A percentile compares a stretch with the other conserved stretches of the same genome.
Evolutionary conservation across 345 rosid genomes (phyloP).

Genomic region (Hypericum androsaemum): DNA sequence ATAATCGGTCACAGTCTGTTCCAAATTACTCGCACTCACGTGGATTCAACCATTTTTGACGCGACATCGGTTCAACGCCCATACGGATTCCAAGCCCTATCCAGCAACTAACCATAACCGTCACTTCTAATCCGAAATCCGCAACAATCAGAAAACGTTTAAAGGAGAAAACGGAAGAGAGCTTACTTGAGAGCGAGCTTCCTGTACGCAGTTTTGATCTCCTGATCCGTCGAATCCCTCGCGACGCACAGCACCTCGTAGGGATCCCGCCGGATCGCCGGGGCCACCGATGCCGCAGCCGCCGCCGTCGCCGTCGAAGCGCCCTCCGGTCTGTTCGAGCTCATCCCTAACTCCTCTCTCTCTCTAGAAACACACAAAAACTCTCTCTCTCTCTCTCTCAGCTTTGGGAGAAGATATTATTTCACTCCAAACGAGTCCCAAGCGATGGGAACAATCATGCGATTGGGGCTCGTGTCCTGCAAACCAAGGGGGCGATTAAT

Average conservation of each 20-base stretch:
- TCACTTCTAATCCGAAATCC: not conserved
- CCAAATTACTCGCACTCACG: too few relatives aligned
- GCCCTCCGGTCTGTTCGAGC: conserved; percentile 40
- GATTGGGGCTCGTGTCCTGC: too few relatives aligned
- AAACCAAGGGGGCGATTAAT: too few relatives aligned
- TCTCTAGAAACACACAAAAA: not conserved
- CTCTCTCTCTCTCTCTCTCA: not conserved
- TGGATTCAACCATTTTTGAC: too few relatives aligned
- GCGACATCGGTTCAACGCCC: too few relatives aligned
- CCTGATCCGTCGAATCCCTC: conserved; percentile 82
- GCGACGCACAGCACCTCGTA: conserved; percentile 86
- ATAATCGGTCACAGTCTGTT: too few relatives aligned
- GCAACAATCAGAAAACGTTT: not conserved
- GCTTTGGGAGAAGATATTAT: not conserved
- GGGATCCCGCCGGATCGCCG: conserved; percentile 63
- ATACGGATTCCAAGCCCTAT: too few relatives aligned
- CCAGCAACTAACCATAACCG: not conserved
- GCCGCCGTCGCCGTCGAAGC: conserved; percentile 28
- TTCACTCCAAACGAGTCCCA: too few relatives aligned
- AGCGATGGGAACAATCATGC: too few relatives aligned
- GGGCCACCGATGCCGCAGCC: conserved; percentile 17
- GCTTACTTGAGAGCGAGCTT: conserved; percentile 91
- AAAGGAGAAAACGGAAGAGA: not conserved
- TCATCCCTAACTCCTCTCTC: conserved; percentile 11
- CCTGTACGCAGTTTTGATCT: conserved; percentile 87